Evolutionary conservation across 2,329 filamentous ascomycete genomes (phyloP).

Genomic region (Penicillium sp.): DNA sequence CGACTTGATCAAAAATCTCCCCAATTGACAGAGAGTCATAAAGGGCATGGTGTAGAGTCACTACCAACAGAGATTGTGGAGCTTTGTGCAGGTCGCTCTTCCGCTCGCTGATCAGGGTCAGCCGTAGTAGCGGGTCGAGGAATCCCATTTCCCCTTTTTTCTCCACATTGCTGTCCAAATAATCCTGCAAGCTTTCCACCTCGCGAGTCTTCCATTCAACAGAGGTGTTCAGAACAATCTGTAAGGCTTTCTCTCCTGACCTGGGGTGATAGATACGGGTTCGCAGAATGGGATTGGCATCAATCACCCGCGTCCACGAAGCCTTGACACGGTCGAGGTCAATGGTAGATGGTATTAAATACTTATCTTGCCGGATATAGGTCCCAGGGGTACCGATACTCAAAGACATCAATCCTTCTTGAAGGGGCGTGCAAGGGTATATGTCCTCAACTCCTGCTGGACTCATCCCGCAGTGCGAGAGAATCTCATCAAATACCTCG

Average conservation of each 20-base stretch:
- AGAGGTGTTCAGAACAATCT: not conserved
- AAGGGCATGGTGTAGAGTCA: not conserved
- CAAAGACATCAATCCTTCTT: conserved; percentile 1
- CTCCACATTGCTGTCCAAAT: not conserved
- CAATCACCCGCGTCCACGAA: not conserved
- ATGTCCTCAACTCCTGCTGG: not conserved
- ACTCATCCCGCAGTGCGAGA: not conserved
- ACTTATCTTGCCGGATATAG: not conserved
- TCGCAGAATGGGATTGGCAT: not conserved
- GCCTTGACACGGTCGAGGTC: not conserved
- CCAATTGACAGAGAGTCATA: not conserved
- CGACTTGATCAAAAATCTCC: not conserved
- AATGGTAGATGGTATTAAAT: not conserved
- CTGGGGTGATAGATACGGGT: conserved; percentile 1
- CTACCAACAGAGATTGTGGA: not conserved
- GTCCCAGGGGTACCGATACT: not conserved
- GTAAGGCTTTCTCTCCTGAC: not conserved
- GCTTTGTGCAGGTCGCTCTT: not conserved
- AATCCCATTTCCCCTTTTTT: not conserved
- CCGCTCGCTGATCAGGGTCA: not conserved
- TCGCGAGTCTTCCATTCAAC: not conserved
- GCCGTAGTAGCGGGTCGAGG: not conserved
- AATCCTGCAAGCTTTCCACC: not conserved
- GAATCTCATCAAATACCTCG: not conserved
- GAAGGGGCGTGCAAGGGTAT: not conserved